These are phyloP conservation scores for Solanum ossicruentum DNA, from an alignment of 257 asterid genomes.

Conservation along the genomic window DNA sequence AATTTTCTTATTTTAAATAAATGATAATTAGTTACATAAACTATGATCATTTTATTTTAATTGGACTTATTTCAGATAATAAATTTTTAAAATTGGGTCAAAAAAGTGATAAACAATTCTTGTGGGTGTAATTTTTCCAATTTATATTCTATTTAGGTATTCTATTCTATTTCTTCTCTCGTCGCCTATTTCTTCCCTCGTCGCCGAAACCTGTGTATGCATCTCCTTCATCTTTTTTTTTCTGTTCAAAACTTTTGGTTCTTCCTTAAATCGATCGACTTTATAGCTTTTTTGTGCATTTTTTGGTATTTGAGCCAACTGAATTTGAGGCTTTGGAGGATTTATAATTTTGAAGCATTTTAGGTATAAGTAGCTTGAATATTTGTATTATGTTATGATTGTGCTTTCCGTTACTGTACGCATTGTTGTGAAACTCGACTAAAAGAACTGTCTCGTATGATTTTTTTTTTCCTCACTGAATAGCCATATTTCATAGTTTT, in stretches of 20 bases:
- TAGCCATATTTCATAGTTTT: background rate
- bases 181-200: too few relatives aligned
- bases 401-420: background rate
- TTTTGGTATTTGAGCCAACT: background rate
- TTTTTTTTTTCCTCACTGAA: background rate
- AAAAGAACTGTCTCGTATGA: background rate
- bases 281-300: background rate
- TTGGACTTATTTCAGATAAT: too few relatives aligned
- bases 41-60: too few relatives aligned
- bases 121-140: too few relatives aligned
- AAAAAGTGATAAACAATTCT: too few relatives aligned
- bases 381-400: background rate
- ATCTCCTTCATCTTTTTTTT: background rate
- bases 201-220: background rate
- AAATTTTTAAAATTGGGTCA: too few relatives aligned
- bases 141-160: too few relatives aligned
- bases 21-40: too few relatives aligned
- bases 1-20: too few relatives aligned
- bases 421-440: background rate
- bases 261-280: background rate
- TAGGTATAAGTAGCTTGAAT: background rate
- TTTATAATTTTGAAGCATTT: too few relatives aligned
- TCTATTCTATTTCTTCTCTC: too few relatives aligned
- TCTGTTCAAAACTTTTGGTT: background rate
- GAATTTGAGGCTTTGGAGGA: background rate